Evolutionary conservation across 2,329 filamentous ascomycete genomes (phyloP).

Genomic region (Phialemoniopsis sp.): DNA sequence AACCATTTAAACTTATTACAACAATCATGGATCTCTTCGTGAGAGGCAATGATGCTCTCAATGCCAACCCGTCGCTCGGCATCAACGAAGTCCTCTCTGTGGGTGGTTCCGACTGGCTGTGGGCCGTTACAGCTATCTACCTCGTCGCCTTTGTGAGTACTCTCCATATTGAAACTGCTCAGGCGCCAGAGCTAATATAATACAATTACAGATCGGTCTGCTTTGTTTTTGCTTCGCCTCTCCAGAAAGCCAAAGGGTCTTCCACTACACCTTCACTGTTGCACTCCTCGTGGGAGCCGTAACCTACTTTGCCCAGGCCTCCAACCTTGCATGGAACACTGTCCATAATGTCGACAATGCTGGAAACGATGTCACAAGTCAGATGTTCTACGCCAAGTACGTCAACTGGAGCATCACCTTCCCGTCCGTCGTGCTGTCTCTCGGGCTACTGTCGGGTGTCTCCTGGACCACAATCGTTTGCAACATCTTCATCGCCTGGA

Average conservation of each 20-base stretch:
- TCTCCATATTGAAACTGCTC: constrained; percentile 1
- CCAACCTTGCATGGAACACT: constrained; percentile 34
- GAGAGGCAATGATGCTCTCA: constrained; percentile 39
- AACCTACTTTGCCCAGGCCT: constrained; percentile 40
- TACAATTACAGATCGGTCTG: constrained; percentile 28
- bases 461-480: constrained; percentile 45
- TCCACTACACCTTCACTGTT: constrained; percentile 44
- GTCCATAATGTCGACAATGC: constrained; percentile 23
- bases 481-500: constrained; percentile 37
- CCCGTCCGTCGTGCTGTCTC: constrained; percentile 30
- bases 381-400: constrained; percentile 41
- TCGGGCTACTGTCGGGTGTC: constrained; percentile 42
- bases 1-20: too few relatives aligned
- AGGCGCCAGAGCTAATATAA: too few relatives aligned
- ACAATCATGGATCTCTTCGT: constrained; percentile 24
- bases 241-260: constrained; percentile 37
- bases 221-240: constrained; percentile 30
- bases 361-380: too few relatives aligned
- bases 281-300: constrained; percentile 38
- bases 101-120: constrained; percentile 43
- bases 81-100: not conserved
- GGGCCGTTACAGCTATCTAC: constrained; percentile 39
- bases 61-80: constrained; percentile 38
- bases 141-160: constrained; percentile 30
- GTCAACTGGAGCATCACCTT: constrained; percentile 42